Conservation (phyloP, 2,329 filamentous ascomycete species). For the Diaporthe velutina region DNA sequence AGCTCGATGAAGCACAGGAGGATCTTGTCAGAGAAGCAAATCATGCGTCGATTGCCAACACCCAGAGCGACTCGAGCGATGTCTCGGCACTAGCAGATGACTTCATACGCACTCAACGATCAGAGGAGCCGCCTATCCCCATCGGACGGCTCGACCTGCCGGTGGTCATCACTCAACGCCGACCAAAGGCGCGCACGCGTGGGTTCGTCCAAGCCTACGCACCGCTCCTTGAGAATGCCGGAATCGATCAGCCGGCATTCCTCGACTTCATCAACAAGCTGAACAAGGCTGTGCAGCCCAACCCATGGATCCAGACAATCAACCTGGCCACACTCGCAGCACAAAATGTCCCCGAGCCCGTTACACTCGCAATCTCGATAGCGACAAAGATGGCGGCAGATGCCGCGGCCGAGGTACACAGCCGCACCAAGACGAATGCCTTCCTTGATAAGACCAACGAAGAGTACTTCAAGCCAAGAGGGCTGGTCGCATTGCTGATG, state of each 20-base stretch:
- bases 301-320: constrained; percentile 53
- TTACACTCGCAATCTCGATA: constrained; percentile 57
- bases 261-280: constrained; percentile 62
- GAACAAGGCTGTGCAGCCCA: constrained; percentile 54
- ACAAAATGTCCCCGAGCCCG: constrained; percentile 53
- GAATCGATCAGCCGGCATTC: constrained; percentile 62
- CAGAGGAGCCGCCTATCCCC: background rate
- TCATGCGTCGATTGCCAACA: background rate
- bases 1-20: constrained; percentile 37
- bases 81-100: constrained; percentile 18
- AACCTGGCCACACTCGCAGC: constrained; percentile 56
- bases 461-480: constrained; percentile 68
- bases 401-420: constrained; percentile 55
- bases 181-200: constrained; percentile 60
- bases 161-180: constrained; percentile 65
- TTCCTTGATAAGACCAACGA: constrained; percentile 70
- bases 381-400: constrained; percentile 58
- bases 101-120: constrained; percentile 31
- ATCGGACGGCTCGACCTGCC: constrained; percentile 52
- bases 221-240: constrained; percentile 58
- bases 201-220: constrained; percentile 68
- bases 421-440: constrained; percentile 59
- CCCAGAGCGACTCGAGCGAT: background rate
- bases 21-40: constrained; percentile 25
- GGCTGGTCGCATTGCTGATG: constrained; percentile 64